Conservation (phyloP, 2,329 filamentous ascomycete genomes). For the Microcyclosporella mali region DNA sequence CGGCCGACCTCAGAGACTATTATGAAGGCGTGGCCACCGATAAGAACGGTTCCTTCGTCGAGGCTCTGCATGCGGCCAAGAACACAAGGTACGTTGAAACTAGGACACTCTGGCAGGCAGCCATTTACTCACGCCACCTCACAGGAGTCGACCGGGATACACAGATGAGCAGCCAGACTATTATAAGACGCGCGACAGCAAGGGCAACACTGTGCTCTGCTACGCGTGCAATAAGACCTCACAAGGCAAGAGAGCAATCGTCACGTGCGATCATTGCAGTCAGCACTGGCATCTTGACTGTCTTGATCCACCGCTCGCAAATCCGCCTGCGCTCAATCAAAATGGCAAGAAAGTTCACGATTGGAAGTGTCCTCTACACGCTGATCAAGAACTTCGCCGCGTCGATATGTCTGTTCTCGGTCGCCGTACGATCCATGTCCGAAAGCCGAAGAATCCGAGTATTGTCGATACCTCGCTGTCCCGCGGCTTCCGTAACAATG, state of each 20-base stretch:
- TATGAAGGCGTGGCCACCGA: conserved; percentile 77
- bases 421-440: conserved; percentile 38
- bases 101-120: background rate
- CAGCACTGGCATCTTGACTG: conserved; percentile 91
- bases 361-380: conserved; percentile 86
- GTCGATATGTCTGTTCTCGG: conserved; percentile 40
- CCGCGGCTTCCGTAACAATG: conserved; percentile 56
- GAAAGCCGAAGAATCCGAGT: conserved; percentile 45
- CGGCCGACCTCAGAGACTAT: conserved; percentile 62
- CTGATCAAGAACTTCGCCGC: conserved; percentile 64
- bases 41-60: conserved; percentile 73
- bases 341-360: conserved; percentile 55
- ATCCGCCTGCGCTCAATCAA: conserved; percentile 58
- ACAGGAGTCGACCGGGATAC: conserved; percentile 31
- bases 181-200: conserved; percentile 51
- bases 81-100: conserved; percentile 50
- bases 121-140: conserved; percentile 2
- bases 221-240: conserved; percentile 65
- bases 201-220: conserved; percentile 72
- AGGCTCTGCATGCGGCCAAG: conserved; percentile 48
- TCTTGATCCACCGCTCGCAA: conserved; percentile 73
- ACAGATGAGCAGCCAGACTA: conserved; percentile 40
- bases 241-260: conserved; percentile 58
- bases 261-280: conserved; percentile 77
- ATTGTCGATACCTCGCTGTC: conserved; percentile 43